Conservation (phyloP, 305 asterid genomes). For the Fraxinus sp. region DNA sequence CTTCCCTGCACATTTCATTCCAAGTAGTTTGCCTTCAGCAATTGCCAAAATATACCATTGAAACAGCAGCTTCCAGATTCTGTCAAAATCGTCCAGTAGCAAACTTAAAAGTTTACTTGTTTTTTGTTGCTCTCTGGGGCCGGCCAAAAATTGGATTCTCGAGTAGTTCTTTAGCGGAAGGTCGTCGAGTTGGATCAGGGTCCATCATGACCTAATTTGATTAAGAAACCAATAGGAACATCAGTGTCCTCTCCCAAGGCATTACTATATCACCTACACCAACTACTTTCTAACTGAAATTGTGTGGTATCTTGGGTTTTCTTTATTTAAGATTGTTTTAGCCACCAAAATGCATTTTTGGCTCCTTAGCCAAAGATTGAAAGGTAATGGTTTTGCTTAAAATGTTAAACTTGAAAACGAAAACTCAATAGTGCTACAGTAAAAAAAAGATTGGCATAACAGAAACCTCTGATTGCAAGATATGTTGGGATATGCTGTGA, state of each 20-base stretch:
- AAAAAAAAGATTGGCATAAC: neutral
- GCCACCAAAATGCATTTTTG: neutral
- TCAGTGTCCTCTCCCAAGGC: neutral
- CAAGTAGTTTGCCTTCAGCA: neutral
- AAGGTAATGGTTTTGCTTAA: neutral
- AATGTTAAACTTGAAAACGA: neutral
- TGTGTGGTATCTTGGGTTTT: neutral
- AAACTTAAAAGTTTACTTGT: conserved; percentile 19
- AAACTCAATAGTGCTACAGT: neutral
- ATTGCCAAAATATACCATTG: conserved; percentile 11
- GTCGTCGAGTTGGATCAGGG: conserved; percentile 71
- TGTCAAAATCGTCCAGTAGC: neutral
- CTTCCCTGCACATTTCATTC: neutral
- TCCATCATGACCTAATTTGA: conserved; percentile 73
- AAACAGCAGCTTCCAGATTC: conserved; percentile 22
- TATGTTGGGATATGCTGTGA: neutral
- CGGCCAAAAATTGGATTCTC: conserved; percentile 62
- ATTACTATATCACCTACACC: neutral
- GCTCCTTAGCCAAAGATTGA: neutral
- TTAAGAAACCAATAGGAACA: conserved; percentile 6
- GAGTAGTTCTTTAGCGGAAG: conserved; percentile 65
- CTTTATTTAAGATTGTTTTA: neutral
- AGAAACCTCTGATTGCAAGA: neutral
- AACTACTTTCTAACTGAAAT: neutral
- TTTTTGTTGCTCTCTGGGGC: conserved; percentile 36